Conservation (phyloP, 2,329 filamentous ascomycete genomes). For the Aspergillus fumigatiaffinis region DNA sequence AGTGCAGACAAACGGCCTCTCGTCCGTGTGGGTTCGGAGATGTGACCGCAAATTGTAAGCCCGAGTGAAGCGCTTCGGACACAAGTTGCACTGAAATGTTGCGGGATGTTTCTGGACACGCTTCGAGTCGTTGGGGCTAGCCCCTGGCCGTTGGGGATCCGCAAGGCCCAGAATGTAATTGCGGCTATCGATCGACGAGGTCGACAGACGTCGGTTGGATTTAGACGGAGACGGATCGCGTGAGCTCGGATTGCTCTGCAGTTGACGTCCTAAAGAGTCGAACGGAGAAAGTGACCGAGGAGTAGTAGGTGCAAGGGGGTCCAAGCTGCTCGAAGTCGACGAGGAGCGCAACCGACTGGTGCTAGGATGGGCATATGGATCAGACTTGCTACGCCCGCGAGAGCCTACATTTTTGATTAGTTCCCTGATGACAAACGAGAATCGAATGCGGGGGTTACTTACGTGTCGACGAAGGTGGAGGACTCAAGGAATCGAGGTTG, state of each 20-base stretch:
- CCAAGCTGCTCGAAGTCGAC: conserved; percentile 30
- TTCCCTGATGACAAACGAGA: conserved; percentile 4
- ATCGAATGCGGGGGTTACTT: conserved; percentile 12
- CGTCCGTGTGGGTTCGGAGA: conserved; percentile 92
- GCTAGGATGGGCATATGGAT: conserved; percentile 51
- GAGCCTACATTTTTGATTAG: conserved; percentile 37
- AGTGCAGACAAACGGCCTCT: conserved; percentile 93
- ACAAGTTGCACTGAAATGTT: conserved; percentile 90
- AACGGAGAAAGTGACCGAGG: conserved; percentile 45
- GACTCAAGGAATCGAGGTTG: conserved; percentile 76
- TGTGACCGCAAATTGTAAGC: conserved; percentile 97
- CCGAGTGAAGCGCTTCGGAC: conserved; percentile 91
- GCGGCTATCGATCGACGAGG: conserved; percentile 52
- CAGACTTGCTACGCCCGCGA: conserved; percentile 59
- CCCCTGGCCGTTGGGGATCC: conserved; percentile 76
- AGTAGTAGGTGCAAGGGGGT: conserved; percentile 27
- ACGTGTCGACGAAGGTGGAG: conserved; percentile 70
- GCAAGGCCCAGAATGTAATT: conserved; percentile 87
- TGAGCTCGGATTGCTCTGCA: conserved; percentile 39
- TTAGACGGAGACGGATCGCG: conserved; percentile 43
- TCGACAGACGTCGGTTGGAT: conserved; percentile 42
- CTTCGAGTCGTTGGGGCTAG: conserved; percentile 60
- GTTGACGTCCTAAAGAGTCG: conserved; percentile 26
- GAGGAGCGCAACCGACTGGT: conserved; percentile 38
- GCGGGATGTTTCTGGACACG: conserved; percentile 97